These are phyloP conservation scores for Xylaria palmicola DNA, from an alignment of 495 filamentous ascomycete species.

Conservation along the genomic window DNA sequence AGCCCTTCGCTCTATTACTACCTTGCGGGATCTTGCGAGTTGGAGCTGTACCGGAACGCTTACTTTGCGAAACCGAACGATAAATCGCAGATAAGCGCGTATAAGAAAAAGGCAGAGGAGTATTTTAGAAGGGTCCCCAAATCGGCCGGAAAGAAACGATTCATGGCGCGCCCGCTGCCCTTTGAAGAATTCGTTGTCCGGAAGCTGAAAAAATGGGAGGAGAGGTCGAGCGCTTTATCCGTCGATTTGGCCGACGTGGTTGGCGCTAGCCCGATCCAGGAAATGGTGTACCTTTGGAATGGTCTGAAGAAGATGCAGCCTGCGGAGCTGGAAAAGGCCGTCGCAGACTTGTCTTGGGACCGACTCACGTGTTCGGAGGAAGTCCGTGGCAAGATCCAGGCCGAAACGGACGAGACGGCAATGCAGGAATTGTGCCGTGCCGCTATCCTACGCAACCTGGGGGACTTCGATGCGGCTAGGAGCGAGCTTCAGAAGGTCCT, in stretches of 20 bases:
- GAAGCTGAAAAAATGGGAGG: conserved; percentile 89
- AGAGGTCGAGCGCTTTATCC: conserved; percentile 65
- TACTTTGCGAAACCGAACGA: conserved; percentile 55
- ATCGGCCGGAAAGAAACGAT: conserved; percentile 78
- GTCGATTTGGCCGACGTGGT: conserved; percentile 77
- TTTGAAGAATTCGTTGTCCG: conserved; percentile 86
- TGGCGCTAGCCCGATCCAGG: conserved; percentile 78
- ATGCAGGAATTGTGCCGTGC: conserved; percentile 65
- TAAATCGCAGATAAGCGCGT: conserved; percentile 39
- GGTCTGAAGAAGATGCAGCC: conserved; percentile 73
- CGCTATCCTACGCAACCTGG: conserved; percentile 63
- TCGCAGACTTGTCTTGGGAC: conserved; percentile 64
- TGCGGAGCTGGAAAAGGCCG: conserved; percentile 61
- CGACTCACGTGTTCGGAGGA: conserved; percentile 51
- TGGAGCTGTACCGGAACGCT: conserved; percentile 73
- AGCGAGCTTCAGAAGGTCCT: conserved; percentile 62
- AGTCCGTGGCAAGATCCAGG: conserved; percentile 58
- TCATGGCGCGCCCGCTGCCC: conserved; percentile 86
- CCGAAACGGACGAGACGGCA: conserved; percentile 76
- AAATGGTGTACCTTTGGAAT: conserved; percentile 98
- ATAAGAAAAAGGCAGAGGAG: conserved; percentile 64
- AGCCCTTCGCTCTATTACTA: conserved; percentile 88
- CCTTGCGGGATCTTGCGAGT: conserved; percentile 72
- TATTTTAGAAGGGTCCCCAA: conserved; percentile 70
- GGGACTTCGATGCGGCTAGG: conserved; percentile 62